These are phyloP conservation scores for Lolium multiflorum DNA, from an alignment of 176 grass and related monocot genomes.

Conservation along the genomic window DNA sequence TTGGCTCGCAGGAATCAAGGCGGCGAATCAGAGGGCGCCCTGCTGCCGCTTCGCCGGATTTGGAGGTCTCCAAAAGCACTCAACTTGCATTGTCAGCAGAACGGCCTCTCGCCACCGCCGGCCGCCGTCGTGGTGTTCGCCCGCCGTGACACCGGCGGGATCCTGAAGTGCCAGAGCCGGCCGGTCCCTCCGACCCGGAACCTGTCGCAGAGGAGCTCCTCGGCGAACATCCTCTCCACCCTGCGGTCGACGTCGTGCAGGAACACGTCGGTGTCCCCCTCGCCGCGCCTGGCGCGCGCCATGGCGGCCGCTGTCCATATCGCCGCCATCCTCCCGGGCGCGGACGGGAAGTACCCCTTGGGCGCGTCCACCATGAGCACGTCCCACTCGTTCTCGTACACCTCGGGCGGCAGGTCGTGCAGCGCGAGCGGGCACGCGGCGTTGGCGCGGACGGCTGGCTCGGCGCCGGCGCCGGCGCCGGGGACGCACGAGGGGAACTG, in stretches of 20 bases:
- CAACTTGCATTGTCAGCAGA: background rate
- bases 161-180: background rate
- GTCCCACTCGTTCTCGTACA: background rate
- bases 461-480: background rate
- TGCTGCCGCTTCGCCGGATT: too few relatives aligned
- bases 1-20: too few relatives aligned
- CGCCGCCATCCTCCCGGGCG: background rate
- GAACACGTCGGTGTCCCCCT: background rate
- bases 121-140: conserved; percentile 35
- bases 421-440: conserved; percentile 56
- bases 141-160: conserved; percentile 28
- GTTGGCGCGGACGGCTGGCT: conserved; percentile 19
- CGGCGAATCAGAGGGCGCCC: too few relatives aligned
- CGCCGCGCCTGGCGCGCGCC: background rate
- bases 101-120: background rate
- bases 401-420: conserved; percentile 1
- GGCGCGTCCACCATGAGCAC: background rate
- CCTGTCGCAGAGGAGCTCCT: conserved; percentile 42
- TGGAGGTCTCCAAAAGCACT: background rate
- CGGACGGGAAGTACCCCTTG: background rate
- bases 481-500: conserved; percentile 20
- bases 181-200: background rate
- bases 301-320: background rate
- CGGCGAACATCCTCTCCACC: conserved; percentile 52
- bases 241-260: conserved; percentile 5